Conservation (phyloP, 805 yeast species). For the Diddensiella santjacobensis region DNA sequence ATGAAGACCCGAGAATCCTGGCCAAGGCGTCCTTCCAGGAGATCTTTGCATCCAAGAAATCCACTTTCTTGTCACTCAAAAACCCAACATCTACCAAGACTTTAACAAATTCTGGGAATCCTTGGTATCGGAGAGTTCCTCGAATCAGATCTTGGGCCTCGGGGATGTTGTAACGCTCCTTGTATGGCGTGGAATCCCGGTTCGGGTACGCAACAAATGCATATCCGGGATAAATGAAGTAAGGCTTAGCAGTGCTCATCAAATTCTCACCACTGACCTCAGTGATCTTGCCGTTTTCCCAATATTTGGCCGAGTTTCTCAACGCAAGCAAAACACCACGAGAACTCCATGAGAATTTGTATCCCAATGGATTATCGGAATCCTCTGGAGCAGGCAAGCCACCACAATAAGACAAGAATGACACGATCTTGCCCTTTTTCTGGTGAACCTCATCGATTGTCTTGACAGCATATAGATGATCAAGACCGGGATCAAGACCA, state of each 20-base stretch:
- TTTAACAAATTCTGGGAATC: slow-evolving; percentile 97
- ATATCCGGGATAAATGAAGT: slow-evolving; percentile 92
- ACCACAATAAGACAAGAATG: slow-evolving; percentile 96
- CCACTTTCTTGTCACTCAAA: slow-evolving; percentile 70
- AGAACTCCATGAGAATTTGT: slow-evolving; percentile 98
- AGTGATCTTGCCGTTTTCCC: slow-evolving; percentile 78
- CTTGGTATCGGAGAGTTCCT: slow-evolving; percentile 97
- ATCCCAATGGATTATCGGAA: slow-evolving; percentile 97
- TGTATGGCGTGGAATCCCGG: slow-evolving; percentile 94
- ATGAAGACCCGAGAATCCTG: slow-evolving; percentile 66
- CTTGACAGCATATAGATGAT: slow-evolving; percentile 97
- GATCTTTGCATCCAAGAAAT: slow-evolving; percentile 48
- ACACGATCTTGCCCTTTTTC: slow-evolving; percentile 85
- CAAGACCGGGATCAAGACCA: slow-evolving; percentile 98
- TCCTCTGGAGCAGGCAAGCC: slow-evolving; percentile 98
- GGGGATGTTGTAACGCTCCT: slow-evolving; percentile 88
- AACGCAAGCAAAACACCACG: slow-evolving; percentile 96
- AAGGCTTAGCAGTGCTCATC: slow-evolving; percentile 93
- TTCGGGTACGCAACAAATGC: slow-evolving; percentile 95
- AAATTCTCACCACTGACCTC: slow-evolving; percentile 81
- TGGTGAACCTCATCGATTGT: slow-evolving; percentile 95
- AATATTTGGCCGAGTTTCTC: slow-evolving; percentile 88
- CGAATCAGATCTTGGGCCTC: slow-evolving; percentile 96
- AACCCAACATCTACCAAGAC: slow-evolving; percentile 92
- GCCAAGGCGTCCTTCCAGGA: slow-evolving; percentile 91